Base-by-base conservation (phyloP, 2,329 filamentous ascomycete genomes). In the Verticillium nonalfalfae region DNA sequence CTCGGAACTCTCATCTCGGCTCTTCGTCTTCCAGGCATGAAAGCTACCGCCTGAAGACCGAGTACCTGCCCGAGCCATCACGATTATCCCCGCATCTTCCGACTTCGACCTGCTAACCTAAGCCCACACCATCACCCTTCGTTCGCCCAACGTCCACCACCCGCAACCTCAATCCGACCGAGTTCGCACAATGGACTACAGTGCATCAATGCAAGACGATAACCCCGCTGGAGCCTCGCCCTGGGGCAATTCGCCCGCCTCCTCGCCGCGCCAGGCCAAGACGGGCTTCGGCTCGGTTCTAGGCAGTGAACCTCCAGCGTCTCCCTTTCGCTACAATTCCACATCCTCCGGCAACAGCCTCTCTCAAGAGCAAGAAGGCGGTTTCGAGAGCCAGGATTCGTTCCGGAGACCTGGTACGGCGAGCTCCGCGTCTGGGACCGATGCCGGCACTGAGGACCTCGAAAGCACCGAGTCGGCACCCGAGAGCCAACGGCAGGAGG, bases 181-280 rank as follows among this genome's bases (percentile, higher is more conserved):
- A 10, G 9, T n/a, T 10, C 9, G 4, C 18, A 21, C 52, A 57
- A 86, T 86, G 84, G 84, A 86, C 74, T 86, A 86, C 72, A 81
- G 79, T 72, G 73, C 82, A 64, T 79, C 82, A 14, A 82, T 85
- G 67, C 69, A 79, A 69, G 83, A 86, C 66, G 84, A 86, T 56
- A 78, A 85, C 65, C 76, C 80, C 18, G 76, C 74, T 56, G 81
- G 77, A 62, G 77, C 75, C 63, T 85, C 83, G 36, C 83, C 84
- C 2, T 86, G 84, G 83, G 83, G 81, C 14, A 79, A 77, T 61
- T 82, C 81, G 36, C 83, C 83, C 5, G 74, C 75, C 31, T 75
- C 79, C 15, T 83, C 83, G 21, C 82, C 83, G 35, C 75, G 76
- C 62, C 77, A 77, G 66, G 77, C 78, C 65, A 75, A 77, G 54